Conservation (phyloP, 306 rosid genomes). For the Fragaria nilgerrensis region DNA sequence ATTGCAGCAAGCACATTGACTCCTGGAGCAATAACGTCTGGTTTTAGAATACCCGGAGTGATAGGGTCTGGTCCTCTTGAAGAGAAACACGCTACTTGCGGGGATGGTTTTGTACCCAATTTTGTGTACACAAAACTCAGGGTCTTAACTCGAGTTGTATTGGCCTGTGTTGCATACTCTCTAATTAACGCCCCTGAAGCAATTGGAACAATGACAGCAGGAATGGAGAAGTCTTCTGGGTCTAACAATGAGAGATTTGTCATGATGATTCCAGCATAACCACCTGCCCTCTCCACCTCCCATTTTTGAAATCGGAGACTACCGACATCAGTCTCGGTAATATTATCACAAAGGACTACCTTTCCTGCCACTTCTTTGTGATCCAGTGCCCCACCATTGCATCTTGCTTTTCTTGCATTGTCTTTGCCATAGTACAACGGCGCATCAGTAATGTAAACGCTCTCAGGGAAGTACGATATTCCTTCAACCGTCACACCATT, state of each 20-base stretch:
- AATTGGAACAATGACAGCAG: neutral
- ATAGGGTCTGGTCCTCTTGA: constrained; percentile 10
- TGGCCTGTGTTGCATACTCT: neutral
- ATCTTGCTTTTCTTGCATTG: neutral
- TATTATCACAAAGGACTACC: constrained; percentile 5
- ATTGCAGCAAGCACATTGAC: neutral
- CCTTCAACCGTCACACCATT: neutral
- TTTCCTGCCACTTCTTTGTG: constrained; percentile 6
- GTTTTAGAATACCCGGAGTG: constrained; percentile 13
- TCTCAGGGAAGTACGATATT: constrained; percentile 1
- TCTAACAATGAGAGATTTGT: neutral
- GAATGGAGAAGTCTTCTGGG: neutral
- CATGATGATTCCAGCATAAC: constrained; percentile 9
- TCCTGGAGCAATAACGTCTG: constrained; percentile 13
- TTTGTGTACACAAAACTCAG: neutral
- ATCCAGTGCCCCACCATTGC: neutral
- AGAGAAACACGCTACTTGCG: constrained; percentile 6
- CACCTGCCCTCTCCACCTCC: neutral
- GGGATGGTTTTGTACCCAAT: constrained; percentile 11
- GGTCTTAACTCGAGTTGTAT: neutral
- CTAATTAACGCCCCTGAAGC: neutral
- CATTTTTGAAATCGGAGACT: too few species aligned
- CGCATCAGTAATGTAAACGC: neutral
- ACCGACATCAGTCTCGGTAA: too few species aligned
- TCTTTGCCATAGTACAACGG: constrained; percentile 14